phyloP scores from a whole-genome alignment of 495 filamentous ascomycete species.

The Aspergillus bridgeri region DNA sequence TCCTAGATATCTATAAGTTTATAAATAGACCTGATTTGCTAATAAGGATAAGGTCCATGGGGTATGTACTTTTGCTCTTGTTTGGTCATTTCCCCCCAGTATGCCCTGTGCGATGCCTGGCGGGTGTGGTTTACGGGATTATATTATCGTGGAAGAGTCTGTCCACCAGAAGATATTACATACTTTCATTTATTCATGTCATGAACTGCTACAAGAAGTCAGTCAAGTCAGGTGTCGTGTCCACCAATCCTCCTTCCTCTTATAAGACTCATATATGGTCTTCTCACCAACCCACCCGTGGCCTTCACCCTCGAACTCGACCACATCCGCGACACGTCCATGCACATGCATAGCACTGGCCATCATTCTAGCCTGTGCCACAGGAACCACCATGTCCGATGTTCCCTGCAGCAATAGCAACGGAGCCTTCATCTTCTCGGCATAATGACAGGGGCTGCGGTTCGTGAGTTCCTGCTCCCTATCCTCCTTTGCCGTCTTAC shows the following conservation, averaged over 20 bases:
- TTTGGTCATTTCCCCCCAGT: no score
- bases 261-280: constrained; percentile 23
- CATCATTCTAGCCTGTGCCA: constrained; percentile 45
- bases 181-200: not conserved
- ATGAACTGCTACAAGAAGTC: no score
- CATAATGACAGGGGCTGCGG: constrained; percentile 44
- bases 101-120: no score
- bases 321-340: constrained; percentile 39
- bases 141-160: no score
- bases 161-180: no score
- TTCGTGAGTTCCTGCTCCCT: constrained; percentile 33
- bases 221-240: constrained; percentile 19
- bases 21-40: no score
- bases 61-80: no score
- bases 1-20: no score
- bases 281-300: constrained; percentile 35
- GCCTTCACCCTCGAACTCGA: constrained; percentile 46
- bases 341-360: constrained; percentile 30
- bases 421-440: constrained; percentile 40
- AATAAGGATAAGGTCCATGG: no score
- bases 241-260: constrained; percentile 27
- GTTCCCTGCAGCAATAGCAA: constrained; percentile 47
- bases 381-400: constrained; percentile 46
- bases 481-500: constrained; percentile 26
- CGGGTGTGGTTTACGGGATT: no score